phyloP scores from a whole-genome alignment of 352 stramenopile genomes.

The Globisporangium ultimum region DNA sequence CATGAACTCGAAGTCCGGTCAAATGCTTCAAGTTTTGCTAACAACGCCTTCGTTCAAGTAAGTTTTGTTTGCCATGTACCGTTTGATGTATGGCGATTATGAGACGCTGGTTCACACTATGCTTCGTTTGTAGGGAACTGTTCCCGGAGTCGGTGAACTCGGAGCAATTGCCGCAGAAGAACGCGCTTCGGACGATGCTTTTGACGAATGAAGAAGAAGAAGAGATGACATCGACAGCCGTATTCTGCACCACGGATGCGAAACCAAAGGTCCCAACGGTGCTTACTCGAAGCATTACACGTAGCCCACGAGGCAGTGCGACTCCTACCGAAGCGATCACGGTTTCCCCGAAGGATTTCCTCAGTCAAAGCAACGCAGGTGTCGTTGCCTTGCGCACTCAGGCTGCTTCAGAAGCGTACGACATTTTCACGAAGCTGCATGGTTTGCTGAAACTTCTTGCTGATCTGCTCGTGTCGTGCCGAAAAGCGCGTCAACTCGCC shows the following conservation, averaged over 20 bases:
- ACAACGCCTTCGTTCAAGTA: constrained; percentile 84
- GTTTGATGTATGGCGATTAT: too few relatives aligned
- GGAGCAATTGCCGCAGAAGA: constrained; percentile 25
- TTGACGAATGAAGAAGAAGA: constrained; percentile 72
- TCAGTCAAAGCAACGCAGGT: constrained; percentile 72
- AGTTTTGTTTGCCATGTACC: background rate
- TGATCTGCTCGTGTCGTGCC: constrained; percentile 80
- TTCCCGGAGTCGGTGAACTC: constrained; percentile 47
- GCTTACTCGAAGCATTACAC: constrained; percentile 57
- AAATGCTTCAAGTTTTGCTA: constrained; percentile 81
- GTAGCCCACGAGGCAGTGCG: constrained; percentile 38
- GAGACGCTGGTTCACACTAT: background rate
- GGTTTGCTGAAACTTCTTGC: constrained; percentile 77
- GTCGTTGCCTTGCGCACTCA: constrained; percentile 69
- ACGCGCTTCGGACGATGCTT: constrained; percentile 43
- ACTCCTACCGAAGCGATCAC: constrained; percentile 33
- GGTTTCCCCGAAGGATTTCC: constrained; percentile 59
- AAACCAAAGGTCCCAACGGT: constrained; percentile 64
- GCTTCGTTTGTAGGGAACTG: constrained; percentile 31
- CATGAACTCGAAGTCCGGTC: constrained; percentile 79
- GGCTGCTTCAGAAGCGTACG: constrained; percentile 49
- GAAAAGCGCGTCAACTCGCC: constrained; percentile 76
- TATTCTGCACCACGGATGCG: constrained; percentile 69
- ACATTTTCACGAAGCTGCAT: constrained; percentile 75
- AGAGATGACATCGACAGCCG: constrained; percentile 61